These are phyloP conservation scores for Tarenaya hassleriana DNA, from an alignment of 345 rosid species.

Conservation along the genomic window DNA sequence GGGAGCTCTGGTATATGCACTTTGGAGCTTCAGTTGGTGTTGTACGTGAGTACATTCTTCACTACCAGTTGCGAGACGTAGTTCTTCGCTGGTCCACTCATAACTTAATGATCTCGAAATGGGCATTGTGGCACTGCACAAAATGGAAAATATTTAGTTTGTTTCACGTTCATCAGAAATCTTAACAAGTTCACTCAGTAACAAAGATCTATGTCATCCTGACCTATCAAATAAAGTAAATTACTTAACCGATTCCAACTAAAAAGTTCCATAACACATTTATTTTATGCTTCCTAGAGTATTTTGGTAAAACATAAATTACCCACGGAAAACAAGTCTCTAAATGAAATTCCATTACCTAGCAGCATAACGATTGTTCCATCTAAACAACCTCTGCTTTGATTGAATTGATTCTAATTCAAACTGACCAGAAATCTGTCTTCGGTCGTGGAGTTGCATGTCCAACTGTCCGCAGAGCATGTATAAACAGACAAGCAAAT, in stretches of 20 bases:
- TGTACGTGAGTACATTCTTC: conserved; percentile 39
- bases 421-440: conserved; percentile 62
- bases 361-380: conserved; percentile 21
- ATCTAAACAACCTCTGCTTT: conserved; percentile 27
- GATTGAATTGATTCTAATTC: conserved; percentile 27
- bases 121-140: conserved; percentile 30
- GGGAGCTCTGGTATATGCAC: conserved; percentile 72
- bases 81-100: conserved; percentile 67
- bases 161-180: conserved; percentile 9
- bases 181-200: not conserved
- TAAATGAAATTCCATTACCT: conserved; percentile 29
- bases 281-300: too few species aligned
- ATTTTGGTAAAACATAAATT: too few species aligned
- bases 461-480: conserved; percentile 46
- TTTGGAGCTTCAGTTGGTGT: conserved; percentile 57
- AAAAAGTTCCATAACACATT: too few species aligned
- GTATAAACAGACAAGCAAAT: conserved; percentile 14
- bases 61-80: conserved; percentile 65
- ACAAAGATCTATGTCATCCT: not conserved
- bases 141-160: conserved; percentile 3
- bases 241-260: not conserved
- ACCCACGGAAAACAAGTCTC: conserved; percentile 9
- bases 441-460: conserved; percentile 51
- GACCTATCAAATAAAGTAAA: not conserved
- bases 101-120: conserved; percentile 26